Evolutionary conservation across 2,329 filamentous ascomycete genomes (phyloP).

Genomic region (Coniochaeta prunicola): DNA sequence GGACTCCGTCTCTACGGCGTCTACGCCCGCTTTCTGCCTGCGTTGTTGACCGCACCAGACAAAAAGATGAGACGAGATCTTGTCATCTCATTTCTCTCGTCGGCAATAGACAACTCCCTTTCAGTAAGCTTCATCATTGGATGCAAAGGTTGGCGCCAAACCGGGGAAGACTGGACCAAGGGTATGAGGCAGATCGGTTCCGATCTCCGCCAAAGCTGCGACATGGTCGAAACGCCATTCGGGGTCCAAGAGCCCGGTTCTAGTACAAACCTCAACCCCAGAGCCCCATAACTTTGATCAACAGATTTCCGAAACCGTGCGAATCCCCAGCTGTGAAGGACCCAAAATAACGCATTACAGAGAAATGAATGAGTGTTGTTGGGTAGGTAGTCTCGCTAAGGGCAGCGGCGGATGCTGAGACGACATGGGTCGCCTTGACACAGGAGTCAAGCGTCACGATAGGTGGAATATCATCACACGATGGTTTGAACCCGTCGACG

Average conservation of each 20-base stretch:
- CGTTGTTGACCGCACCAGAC: not conserved
- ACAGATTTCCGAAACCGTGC: not conserved
- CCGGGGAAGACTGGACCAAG: not conserved
- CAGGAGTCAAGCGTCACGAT: not conserved
- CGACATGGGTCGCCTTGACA: not conserved
- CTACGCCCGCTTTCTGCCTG: not conserved
- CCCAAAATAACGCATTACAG: not conserved
- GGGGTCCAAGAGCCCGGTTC: not conserved
- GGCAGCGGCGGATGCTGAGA: not conserved
- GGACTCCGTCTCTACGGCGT: not conserved
- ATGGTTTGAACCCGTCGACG: not conserved
- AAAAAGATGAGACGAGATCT: not conserved
- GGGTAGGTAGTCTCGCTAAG: not conserved
- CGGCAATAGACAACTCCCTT: not conserved
- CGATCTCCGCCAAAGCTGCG: slow-evolving; percentile 8
- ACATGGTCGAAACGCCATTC: slow-evolving; percentile 7
- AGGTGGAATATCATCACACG: not conserved
- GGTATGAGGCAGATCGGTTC: slow-evolving; percentile 7
- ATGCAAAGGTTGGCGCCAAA: not conserved
- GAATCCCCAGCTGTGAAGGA: not conserved
- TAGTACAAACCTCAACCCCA: not conserved
- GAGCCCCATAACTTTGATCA: not conserved
- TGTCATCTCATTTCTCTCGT: not conserved
- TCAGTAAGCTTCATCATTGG: not conserved
- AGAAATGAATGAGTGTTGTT: not conserved